Percentiles rank a stretch among this genome's conserved stretches.
phyloP scores from a whole-genome alignment of 768 basidiomycete species.

The Mycena albidolilacea region DNA sequence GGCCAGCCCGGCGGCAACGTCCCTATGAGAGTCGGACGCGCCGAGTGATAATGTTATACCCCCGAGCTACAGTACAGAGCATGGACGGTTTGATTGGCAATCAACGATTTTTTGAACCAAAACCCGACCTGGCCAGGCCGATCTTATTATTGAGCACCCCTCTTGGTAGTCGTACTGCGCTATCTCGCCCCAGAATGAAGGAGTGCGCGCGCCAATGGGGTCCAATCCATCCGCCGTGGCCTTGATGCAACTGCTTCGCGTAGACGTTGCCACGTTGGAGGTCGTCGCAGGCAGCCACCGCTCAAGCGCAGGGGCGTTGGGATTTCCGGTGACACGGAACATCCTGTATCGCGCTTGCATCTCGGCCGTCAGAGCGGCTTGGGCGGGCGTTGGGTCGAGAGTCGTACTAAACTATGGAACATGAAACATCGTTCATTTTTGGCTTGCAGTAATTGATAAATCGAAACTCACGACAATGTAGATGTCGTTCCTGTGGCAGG shows the following conservation, averaged over 20 bases:
- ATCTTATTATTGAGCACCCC: no score
- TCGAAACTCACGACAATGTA: constrained; percentile 62
- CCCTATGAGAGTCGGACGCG: constrained; percentile 28
- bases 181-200: constrained; percentile 76
- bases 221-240: constrained; percentile 54
- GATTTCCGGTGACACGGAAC: constrained; percentile 74
- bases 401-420: constrained; percentile 66
- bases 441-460: no score
- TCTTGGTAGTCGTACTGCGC: constrained; percentile 83
- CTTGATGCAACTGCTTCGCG: constrained; percentile 67
- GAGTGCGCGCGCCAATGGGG: constrained; percentile 70
- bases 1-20: constrained; percentile 29
- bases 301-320: constrained; percentile 67
- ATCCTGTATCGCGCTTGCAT: constrained; percentile 78
- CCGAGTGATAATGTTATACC: neutral
- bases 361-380: constrained; percentile 71
- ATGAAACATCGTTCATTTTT: neutral
- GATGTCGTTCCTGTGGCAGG: constrained; percentile 89
- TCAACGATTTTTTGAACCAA: no score
- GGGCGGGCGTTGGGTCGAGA: constrained; percentile 66
- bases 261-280: constrained; percentile 67
- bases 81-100: no score
- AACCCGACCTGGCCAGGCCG: no score
- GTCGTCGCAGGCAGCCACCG: constrained; percentile 70
- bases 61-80: no score